These are phyloP conservation scores for Melampsora americana DNA, from an alignment of 1,284 basidiomycete genomes.

Conservation along the genomic window DNA sequence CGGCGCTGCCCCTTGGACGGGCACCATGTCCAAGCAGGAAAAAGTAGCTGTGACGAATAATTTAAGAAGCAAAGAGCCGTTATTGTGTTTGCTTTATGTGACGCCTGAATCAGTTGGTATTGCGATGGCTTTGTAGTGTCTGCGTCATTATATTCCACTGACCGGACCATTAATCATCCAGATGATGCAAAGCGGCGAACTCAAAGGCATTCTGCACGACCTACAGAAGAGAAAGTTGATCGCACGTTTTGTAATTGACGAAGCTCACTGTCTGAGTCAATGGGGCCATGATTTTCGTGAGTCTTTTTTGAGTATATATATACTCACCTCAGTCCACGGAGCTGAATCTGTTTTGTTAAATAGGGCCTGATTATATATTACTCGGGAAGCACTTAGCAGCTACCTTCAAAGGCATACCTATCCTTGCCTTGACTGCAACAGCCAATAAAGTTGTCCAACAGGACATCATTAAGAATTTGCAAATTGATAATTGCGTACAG, in stretches of 20 bases:
- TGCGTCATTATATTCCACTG: background rate
- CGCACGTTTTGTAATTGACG: constrained; percentile 90
- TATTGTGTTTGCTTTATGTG: constrained; percentile 72
- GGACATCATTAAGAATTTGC: constrained; percentile 73
- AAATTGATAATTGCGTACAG: constrained; percentile 63
- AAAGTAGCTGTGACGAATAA: constrained; percentile 56
- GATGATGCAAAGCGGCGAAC: constrained; percentile 62
- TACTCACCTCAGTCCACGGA: background rate
- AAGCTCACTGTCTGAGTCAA: constrained; percentile 83
- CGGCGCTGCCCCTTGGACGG: constrained; percentile 69
- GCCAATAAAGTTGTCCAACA: constrained; percentile 72
- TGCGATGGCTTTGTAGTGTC: background rate
- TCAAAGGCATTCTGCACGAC: constrained; percentile 62
- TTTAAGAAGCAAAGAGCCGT: constrained; percentile 56
- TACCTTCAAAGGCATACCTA: constrained; percentile 73
- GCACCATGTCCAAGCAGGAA: constrained; percentile 59
- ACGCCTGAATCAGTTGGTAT: constrained; percentile 74
- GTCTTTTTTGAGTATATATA: background rate
- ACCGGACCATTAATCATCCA: constrained; percentile 4
- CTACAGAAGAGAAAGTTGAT: constrained; percentile 64
- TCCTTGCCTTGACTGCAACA: constrained; percentile 95
- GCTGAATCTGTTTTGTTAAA: background rate
- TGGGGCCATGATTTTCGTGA: constrained; percentile 79
- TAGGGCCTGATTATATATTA: constrained; percentile 55
- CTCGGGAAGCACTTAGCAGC: constrained; percentile 66